Evolutionary conservation across 2,329 filamentous ascomycete genomes (phyloP), one percentile per base, ranked within the genome.

Genomic region (Phaeosphaeria sp.): DNA sequence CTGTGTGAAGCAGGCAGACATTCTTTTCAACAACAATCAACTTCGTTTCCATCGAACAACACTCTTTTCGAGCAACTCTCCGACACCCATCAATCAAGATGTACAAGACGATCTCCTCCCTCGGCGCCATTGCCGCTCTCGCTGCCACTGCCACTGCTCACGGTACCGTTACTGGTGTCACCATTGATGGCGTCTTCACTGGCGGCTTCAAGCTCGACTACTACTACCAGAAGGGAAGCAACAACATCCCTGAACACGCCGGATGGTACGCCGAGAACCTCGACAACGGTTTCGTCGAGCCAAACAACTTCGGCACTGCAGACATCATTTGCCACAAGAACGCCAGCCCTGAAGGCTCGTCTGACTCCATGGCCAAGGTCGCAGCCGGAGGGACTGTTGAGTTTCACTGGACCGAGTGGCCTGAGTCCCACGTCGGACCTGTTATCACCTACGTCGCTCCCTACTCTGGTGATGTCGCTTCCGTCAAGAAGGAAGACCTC

Each of bases 251-350:
- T 49, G 70, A 72, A n/a, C 66, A 72, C 57, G 69, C 75, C 64
- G 82, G 86, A 51, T 87, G 81, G 60, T 73, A 70, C 50, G 73
- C 74, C 11, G 71, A 75, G 60, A 69, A 76, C 67, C 68, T 74
- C 44, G 74, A 75, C 66, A 76, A 75, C 60, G 73, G 73, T 57
- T 77, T 74, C 55, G 68, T 77, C 27, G 63, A 66, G 52, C 72
- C 72, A 45, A 64, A 67, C 59, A 48, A 59, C 27, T 76, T 69
- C 64, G 56, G 53, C 52, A 59, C 55, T 17, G 43, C 73, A 49
- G 73, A 77, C 63, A 87, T 89, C 63, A 85, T 87, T 77, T 89
- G 87, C 80, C 88, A 90, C 80, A 81, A 81, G 72, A 76, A 77
- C 44, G 86, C 83, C 27, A 79, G 80, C 27, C 80, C 82, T 78